Evolutionary conservation across 2,329 filamentous ascomycete species (phyloP).

Genomic region (Aspergillus sp.): DNA sequence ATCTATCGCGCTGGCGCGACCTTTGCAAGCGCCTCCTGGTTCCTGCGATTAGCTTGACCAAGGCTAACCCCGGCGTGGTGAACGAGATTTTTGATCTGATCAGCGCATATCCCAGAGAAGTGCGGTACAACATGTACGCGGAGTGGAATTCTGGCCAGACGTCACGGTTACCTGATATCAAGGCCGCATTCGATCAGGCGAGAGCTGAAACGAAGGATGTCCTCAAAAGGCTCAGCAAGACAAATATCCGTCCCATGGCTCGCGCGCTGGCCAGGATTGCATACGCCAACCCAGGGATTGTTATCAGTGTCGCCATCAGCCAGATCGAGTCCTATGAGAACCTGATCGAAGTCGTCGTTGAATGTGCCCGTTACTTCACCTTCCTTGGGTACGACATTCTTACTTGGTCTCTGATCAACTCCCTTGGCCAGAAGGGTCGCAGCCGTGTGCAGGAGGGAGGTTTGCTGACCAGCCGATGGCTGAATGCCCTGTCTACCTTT

Average conservation of each 20-base stretch:
- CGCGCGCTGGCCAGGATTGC: constrained; percentile 86
- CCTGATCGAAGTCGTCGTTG: constrained; percentile 86
- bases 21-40: constrained; percentile 76
- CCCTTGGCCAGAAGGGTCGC: constrained; percentile 49
- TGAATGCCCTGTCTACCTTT: constrained; percentile 82
- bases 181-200: constrained; percentile 66
- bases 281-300: constrained; percentile 78
- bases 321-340: constrained; percentile 94
- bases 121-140: constrained; percentile 79
- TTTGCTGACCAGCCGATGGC: constrained; percentile 79
- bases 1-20: constrained; percentile 71
- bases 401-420: constrained; percentile 80
- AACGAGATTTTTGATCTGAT: constrained; percentile 82
- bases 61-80: constrained; percentile 71
- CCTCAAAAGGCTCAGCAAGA: constrained; percentile 80
- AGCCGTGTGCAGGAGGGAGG: constrained; percentile 54
- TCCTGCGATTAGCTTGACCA: constrained; percentile 77
- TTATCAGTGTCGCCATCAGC: constrained; percentile 78
- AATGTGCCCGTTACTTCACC: constrained; percentile 90
- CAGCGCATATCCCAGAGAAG: constrained; percentile 63
- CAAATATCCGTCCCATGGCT: constrained; percentile 78
- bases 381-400: constrained; percentile 86
- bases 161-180: constrained; percentile 68
- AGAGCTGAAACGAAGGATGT: constrained; percentile 71
- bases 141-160: constrained; percentile 82